Evolutionary conservation across 305 asterid species (phyloP).

Genomic region (Fraxinus ornus): DNA sequence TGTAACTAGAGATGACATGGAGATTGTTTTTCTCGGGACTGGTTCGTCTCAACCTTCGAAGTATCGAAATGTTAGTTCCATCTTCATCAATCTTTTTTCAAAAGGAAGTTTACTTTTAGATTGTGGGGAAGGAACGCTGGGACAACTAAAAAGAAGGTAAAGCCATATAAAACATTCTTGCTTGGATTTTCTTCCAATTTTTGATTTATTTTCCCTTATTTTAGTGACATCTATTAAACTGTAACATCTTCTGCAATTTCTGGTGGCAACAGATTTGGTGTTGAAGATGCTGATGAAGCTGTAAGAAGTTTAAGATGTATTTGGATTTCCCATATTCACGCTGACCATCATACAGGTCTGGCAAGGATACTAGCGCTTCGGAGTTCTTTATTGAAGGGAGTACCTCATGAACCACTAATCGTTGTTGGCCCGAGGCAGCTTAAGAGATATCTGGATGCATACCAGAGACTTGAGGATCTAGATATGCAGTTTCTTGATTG

Average conservation of each 20-base stretch:
- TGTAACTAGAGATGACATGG: slow-evolving; percentile 83
- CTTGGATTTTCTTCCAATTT: neutral
- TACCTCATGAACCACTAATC: slow-evolving; percentile 63
- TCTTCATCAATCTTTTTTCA: slow-evolving; percentile 75
- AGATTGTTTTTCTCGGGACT: slow-evolving; percentile 94
- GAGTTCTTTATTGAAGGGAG: slow-evolving; percentile 54
- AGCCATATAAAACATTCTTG: neutral
- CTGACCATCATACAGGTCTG: slow-evolving; percentile 93
- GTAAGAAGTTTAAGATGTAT: slow-evolving; percentile 65
- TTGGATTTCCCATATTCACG: slow-evolving; percentile 97
- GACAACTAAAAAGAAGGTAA: slow-evolving; percentile 91
- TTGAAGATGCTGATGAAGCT: slow-evolving; percentile 76
- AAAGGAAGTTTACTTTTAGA: slow-evolving; percentile 79
- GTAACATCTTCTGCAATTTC: neutral
- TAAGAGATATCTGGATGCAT: slow-evolving; percentile 75
- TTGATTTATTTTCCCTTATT: neutral
- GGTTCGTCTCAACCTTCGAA: slow-evolving; percentile 99
- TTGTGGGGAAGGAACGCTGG: slow-evolving; percentile 95
- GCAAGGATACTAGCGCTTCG: slow-evolving; percentile 84
- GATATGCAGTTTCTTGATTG: slow-evolving; percentile 93
- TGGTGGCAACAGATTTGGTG: slow-evolving; percentile 60
- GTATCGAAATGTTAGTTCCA: slow-evolving; percentile 84
- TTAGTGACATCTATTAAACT: too few relatives aligned
- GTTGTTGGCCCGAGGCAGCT: slow-evolving; percentile 91
- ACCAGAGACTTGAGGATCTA: slow-evolving; percentile 83